Evolutionary conservation across 768 basidiomycete genomes (phyloP).

Genomic region (Termitomyces sp.): DNA sequence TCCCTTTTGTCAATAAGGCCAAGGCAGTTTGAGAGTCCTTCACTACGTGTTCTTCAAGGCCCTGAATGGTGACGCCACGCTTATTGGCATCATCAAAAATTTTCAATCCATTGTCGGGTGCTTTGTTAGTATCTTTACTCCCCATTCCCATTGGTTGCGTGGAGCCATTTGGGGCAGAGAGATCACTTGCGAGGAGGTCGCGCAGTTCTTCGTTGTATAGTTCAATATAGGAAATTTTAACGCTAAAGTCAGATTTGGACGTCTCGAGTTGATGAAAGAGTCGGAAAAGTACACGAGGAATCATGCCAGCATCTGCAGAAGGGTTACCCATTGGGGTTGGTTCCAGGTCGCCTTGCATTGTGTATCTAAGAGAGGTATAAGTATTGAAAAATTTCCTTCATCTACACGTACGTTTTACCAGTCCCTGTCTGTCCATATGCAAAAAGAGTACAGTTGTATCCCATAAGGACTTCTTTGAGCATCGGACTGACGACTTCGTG

Average conservation of each 20-base stretch:
- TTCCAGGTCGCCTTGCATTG: conserved; percentile 93
- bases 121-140: conserved; percentile 39
- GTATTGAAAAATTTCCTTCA: not conserved
- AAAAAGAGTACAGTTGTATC: conserved; percentile 97
- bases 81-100: conserved; percentile 92
- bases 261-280: conserved; percentile 86
- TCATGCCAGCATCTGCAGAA: conserved; percentile 88
- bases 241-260: conserved; percentile 75
- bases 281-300: conserved; percentile 88
- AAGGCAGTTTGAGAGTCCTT: conserved; percentile 81
- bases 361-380: conserved; percentile 47
- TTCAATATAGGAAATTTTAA: conserved; percentile 92
- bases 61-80: conserved; percentile 89
- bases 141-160: conserved; percentile 78
- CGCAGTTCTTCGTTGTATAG: conserved; percentile 98
- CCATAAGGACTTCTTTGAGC: conserved; percentile 88
- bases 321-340: conserved; percentile 85
- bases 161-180: conserved; percentile 58
- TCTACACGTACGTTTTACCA: conserved; percentile 82
- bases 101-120: conserved; percentile 54
- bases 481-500: conserved; percentile 91
- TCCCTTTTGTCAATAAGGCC: conserved; percentile 81
- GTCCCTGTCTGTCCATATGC: conserved; percentile 99
- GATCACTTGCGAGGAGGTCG: conserved; percentile 82
- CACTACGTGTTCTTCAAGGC: conserved; percentile 85